These are phyloP conservation scores for Boletus sp. DNA, from an alignment of 768 basidiomycete genomes.

Conservation along the genomic window DNA sequence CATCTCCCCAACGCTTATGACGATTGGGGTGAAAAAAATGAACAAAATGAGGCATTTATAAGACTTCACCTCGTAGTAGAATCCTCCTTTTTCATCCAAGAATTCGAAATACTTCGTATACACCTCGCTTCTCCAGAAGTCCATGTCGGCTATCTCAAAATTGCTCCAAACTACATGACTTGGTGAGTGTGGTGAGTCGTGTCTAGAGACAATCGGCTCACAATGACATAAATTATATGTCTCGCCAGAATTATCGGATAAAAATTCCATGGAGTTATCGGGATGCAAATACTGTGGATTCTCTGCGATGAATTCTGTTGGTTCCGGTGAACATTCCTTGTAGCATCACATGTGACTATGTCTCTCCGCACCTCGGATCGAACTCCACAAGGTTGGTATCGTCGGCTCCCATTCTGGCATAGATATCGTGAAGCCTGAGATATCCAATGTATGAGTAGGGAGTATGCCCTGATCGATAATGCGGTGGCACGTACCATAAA, in stretches of 20 bases:
- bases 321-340: slow-evolving; percentile 38
- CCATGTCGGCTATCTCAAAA: slow-evolving; percentile 86
- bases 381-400: slow-evolving; percentile 61
- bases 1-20: slow-evolving; percentile 86
- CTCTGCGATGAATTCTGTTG: slow-evolving; percentile 52
- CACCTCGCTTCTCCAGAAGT: slow-evolving; percentile 80
- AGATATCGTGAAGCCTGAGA: slow-evolving; percentile 57
- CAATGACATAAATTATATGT: slow-evolving; percentile 67
- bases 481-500: slow-evolving; percentile 41
- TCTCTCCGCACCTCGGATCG: slow-evolving; percentile 49
- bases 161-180: slow-evolving; percentile 77
- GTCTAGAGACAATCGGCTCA: slow-evolving; percentile 27
- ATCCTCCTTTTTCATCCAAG: slow-evolving; percentile 78
- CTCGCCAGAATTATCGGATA: slow-evolving; percentile 65
- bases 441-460: not conserved
- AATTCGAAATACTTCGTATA: slow-evolving; percentile 83
- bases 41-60: not conserved
- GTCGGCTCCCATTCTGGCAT: slow-evolving; percentile 65
- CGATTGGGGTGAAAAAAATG: slow-evolving; percentile 1
- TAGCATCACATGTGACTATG: slow-evolving; percentile 13
- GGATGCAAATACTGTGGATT: slow-evolving; percentile 55
- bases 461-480: not conserved
- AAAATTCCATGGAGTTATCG: slow-evolving; percentile 60
- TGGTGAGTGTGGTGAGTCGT: not conserved
- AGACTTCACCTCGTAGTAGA: slow-evolving; percentile 74